phyloP scores from a whole-genome alignment of 257 asterid species.

The Hygrophila difformis region DNA sequence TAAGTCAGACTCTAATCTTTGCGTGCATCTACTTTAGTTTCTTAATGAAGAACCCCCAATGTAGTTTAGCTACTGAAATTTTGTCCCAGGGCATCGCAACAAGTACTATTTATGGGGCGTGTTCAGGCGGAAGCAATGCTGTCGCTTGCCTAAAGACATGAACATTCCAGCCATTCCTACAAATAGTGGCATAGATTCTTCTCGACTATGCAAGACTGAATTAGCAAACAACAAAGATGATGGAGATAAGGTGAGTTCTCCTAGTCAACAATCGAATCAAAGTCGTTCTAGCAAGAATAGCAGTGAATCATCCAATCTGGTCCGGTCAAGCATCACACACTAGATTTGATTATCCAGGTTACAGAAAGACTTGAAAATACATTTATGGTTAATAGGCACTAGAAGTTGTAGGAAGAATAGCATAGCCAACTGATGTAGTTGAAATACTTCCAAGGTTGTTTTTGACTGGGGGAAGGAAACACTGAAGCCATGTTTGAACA shows the following conservation, averaged over 20 bases:
- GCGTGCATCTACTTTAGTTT: neutral
- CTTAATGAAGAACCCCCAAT: neutral
- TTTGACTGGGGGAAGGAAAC: too few relatives aligned
- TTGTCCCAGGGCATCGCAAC: conserved; percentile 14
- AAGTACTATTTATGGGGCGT: conserved; percentile 21
- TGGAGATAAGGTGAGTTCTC: conserved; percentile 6
- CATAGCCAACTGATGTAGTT: too few relatives aligned
- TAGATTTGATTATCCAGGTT: too few relatives aligned
- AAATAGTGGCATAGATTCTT: neutral
- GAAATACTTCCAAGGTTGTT: too few relatives aligned
- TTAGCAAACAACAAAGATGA: conserved; percentile 2
- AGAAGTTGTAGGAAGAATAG: too few relatives aligned
- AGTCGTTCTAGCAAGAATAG: conserved; percentile 15
- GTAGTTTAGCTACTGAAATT: neutral
- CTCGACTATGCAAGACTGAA: neutral
- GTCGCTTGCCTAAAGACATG: neutral
- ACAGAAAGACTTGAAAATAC: too few relatives aligned
- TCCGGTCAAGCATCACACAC: too few relatives aligned
- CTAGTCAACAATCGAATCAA: neutral
- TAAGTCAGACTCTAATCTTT: conserved; percentile 4
- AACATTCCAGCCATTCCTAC: neutral
- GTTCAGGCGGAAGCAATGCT: conserved; percentile 11
- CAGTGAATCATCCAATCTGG: conserved; percentile 16
- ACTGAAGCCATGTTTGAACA: too few relatives aligned
- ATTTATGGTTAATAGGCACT: too few relatives aligned